Evolutionary conservation across 495 filamentous ascomycete species (phyloP), one percentile per base, ranked within the genome.

Genomic region (Penicillium bialowiezense): DNA sequence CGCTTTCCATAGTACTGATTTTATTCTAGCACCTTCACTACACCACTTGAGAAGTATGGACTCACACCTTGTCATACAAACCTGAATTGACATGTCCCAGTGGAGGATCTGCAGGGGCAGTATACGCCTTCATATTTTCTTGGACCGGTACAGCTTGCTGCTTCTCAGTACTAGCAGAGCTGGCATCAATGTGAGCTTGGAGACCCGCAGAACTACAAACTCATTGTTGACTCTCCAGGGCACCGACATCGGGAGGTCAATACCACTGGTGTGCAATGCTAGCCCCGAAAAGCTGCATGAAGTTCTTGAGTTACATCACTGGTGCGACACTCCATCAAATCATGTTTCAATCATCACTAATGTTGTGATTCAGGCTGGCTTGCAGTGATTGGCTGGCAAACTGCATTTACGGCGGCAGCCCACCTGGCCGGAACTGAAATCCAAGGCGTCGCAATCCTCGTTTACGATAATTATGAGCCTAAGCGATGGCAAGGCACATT

Each of bases 41-140:
- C 36, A n/a, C 45, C 59, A 15, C 28, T 62, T 9, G 33, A 46
- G 44, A 62, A 62, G 59, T 62, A 28, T 38, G 51, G 42, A 23
- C 12, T 2, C 5, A 7, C n/a, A n/a, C n/a, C 38, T 21, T 7
- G 19, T n/a, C 37, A 3, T 13, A 14, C 12, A 41, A 13, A 41
- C 23, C 44, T 41, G 9, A 28, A 19, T 33, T 50, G 28, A 51
- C 40, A 44, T 14, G 36, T 33, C 38, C 23, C 9, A 70, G 62
- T 58, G 77, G 72, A 5, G 78, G 78, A 13, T 68, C 77, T 1
- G 74, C 66, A 0, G 76, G 73, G 13, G 68, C 77, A 0, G 55
- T 82, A 3, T 80, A 76, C 62, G 68, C 68, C 19, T 82, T 71
- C 44, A 50, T 82, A 2, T 69, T 76, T 47, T 67, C 60, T 18